Evolutionary conservation across 108 stramenopile species (phyloP).

Genomic region (Nitzschia inconspicua): DNA sequence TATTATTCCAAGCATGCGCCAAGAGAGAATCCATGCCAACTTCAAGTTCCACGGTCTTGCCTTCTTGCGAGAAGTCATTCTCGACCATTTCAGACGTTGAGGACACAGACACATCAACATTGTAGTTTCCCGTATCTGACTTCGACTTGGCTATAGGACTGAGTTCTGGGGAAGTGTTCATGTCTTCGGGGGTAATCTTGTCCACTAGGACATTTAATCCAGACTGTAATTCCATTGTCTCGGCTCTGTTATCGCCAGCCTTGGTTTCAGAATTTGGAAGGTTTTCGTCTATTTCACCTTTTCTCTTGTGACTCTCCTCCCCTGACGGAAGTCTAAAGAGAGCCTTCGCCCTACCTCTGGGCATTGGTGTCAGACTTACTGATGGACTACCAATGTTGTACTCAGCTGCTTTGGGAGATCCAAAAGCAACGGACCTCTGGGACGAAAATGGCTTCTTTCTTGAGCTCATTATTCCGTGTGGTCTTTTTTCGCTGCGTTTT

Average conservation of each 20-base stretch:
- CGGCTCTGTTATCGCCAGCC: constrained; percentile 12
- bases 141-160: constrained; percentile 38
- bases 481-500: neutral
- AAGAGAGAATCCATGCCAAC: constrained; percentile 23
- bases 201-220: constrained; percentile 49
- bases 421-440: constrained; percentile 67
- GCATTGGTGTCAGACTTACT: constrained; percentile 73
- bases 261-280: neutral
- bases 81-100: neutral
- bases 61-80: constrained; percentile 4
- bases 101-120: neutral
- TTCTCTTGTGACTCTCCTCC: neutral
- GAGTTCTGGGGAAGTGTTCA: constrained; percentile 35
- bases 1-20: constrained; percentile 14
- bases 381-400: constrained; percentile 82
- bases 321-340: constrained; percentile 50
- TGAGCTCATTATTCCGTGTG: constrained; percentile 32
- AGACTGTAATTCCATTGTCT: constrained; percentile 57
- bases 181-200: constrained; percentile 31
- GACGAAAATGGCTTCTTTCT: constrained; percentile 32
- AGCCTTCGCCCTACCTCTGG: constrained; percentile 43
- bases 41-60: constrained; percentile 35
- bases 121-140: constrained; percentile 7
- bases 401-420: constrained; percentile 71
- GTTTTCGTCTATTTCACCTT: neutral